Percentiles rank a stretch among this genome's conserved stretches.
These are phyloP conservation scores for Zymoseptoria tritici DNA, from an alignment of 2,329 filamentous ascomycete genomes.

Conservation along the genomic window DNA sequence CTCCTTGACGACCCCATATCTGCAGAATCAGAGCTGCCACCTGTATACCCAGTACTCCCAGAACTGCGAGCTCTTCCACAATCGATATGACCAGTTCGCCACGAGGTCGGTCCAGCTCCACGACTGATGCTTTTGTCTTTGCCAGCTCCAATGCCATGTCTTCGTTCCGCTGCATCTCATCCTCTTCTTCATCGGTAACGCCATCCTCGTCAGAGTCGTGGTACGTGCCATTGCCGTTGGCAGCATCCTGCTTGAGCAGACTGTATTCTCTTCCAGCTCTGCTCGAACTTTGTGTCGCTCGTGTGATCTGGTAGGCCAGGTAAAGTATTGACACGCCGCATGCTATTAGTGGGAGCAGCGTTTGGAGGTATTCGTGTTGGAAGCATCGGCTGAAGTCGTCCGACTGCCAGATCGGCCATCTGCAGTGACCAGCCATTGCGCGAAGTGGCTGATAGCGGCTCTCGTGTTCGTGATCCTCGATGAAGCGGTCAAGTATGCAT, in stretches of 20 bases:
- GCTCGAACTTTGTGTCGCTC: slow-evolving; percentile 26
- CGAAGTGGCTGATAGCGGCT: background rate
- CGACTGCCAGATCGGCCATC: slow-evolving; percentile 50
- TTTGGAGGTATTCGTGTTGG: slow-evolving; percentile 65
- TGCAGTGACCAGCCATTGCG: slow-evolving; percentile 47
- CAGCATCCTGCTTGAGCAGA: slow-evolving; percentile 34
- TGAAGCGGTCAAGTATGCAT: background rate
- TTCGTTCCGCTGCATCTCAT: slow-evolving; percentile 53
- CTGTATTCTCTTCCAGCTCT: slow-evolving; percentile 48
- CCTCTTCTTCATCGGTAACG: slow-evolving; percentile 34
- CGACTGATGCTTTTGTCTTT: slow-evolving; percentile 44
- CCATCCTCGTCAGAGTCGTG: slow-evolving; percentile 16
- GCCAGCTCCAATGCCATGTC: slow-evolving; percentile 50
- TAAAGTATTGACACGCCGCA: slow-evolving; percentile 63
- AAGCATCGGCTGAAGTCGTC: slow-evolving; percentile 59
- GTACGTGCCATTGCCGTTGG: slow-evolving; percentile 14
- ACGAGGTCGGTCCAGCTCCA: slow-evolving; percentile 68
- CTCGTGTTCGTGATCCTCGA: background rate
- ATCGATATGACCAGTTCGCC: slow-evolving; percentile 64
- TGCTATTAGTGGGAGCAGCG: slow-evolving; percentile 67
- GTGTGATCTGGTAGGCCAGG: slow-evolving; percentile 53
- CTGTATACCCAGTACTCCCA: slow-evolving; percentile 64
- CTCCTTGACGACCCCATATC: slow-evolving; percentile 49
- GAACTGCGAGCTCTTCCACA: slow-evolving; percentile 67
- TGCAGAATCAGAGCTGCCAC: slow-evolving; percentile 55